phyloP scores from a whole-genome alignment of 2,329 filamentous ascomycete genomes.

The Periglandula ipomoeae region DNA sequence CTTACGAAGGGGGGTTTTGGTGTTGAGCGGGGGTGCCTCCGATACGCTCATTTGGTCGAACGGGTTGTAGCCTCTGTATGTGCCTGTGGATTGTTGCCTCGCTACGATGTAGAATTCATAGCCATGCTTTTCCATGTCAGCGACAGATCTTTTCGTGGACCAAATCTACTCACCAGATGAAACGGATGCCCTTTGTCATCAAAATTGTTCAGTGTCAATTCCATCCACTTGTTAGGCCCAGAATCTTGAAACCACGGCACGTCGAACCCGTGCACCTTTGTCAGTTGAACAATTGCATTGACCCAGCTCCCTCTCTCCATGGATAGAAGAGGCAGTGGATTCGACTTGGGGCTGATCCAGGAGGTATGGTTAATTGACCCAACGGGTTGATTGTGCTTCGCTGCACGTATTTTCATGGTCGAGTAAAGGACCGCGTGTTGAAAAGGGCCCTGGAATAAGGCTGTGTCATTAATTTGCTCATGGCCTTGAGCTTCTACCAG shows the following conservation, averaged over 20 bases:
- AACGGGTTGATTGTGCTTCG: conserved; percentile 13
- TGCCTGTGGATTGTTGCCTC: conserved; percentile 3
- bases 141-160: not conserved
- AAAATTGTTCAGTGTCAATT: conserved; percentile 39
- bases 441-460: not conserved
- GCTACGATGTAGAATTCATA: conserved; percentile 12
- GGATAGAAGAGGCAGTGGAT: conserved; percentile 10
- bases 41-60: conserved; percentile 5
- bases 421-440: conserved; percentile 14
- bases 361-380: conserved; percentile 15
- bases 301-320: conserved; percentile 10
- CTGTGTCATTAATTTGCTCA: not conserved
- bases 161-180: conserved; percentile 28
- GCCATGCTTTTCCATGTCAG: conserved; percentile 12
- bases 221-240: conserved; percentile 28
- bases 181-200: conserved; percentile 41
- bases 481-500: conserved; percentile 4
- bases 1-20: conserved; percentile 20
- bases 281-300: conserved; percentile 10
- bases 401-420: conserved; percentile 12
- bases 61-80: conserved; percentile 11
- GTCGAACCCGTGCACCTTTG: conserved; percentile 7
- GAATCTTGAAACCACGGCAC: conserved; percentile 11
- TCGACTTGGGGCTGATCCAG: conserved; percentile 9
- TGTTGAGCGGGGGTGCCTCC: conserved; percentile 4